Evolutionary conservation across 1,139 yeast genomes (phyloP).

Genomic region (Scheffersomyces segobiensis): DNA sequence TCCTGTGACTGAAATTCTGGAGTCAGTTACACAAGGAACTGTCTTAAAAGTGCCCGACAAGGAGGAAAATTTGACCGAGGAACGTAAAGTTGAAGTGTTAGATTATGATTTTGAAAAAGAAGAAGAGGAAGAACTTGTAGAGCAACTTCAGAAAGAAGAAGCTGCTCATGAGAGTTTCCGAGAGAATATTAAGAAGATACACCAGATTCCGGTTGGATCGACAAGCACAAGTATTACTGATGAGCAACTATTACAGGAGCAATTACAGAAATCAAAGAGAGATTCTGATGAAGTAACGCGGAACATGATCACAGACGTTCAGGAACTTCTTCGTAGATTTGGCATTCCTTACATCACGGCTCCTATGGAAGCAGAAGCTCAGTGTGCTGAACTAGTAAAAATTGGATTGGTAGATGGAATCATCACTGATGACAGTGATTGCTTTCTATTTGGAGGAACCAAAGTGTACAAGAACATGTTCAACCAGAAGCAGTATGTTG

Average conservation of each 20-base stretch:
- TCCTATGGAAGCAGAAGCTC: constrained; percentile 99
- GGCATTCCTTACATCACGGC: constrained; percentile 95
- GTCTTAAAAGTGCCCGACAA: constrained; percentile 1
- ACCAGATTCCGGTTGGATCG: constrained; percentile 18
- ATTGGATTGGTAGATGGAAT: constrained; percentile 87
- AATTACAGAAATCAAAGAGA: constrained; percentile 67
- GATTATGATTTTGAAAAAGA: constrained; percentile 74
- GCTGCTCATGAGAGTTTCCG: constrained; percentile 70
- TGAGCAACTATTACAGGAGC: constrained; percentile 56
- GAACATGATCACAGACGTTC: constrained; percentile 86
- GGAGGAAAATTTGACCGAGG: constrained; percentile 1
- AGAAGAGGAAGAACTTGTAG: constrained; percentile 67
- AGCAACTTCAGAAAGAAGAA: constrained; percentile 67
- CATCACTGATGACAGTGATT: constrained; percentile 96
- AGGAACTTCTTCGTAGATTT: constrained; percentile 78
- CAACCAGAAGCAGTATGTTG: constrained; percentile 90
- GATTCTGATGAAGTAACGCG: constrained; percentile 92
- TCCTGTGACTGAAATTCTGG: constrained; percentile 2
- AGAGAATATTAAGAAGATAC: constrained; percentile 36
- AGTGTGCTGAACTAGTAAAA: constrained; percentile 76
- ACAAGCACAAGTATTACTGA: constrained; percentile 43
- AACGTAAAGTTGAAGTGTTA: constrained; percentile 24
- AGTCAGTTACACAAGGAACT: constrained; percentile 1
- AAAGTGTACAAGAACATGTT: constrained; percentile 89
- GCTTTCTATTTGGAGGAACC: constrained; percentile 90